Conservation (phyloP, 2,329 filamentous ascomycete genomes). For the Stachybotrys echinatus region DNA sequence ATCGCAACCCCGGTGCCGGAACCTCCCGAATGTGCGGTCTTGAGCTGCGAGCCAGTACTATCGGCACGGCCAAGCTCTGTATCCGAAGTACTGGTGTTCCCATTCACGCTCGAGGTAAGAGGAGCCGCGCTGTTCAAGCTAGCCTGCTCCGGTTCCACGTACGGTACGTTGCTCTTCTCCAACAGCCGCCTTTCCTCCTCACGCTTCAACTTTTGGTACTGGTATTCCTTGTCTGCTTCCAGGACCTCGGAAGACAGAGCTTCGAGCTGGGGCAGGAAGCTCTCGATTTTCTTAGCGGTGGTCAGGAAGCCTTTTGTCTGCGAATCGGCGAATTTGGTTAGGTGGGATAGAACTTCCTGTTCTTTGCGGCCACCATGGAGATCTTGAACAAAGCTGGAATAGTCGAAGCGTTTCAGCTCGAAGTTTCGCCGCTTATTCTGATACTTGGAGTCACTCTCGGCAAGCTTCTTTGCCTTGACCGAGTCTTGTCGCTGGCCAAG, state of each 20-base stretch:
- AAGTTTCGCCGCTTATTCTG: conserved; percentile 91
- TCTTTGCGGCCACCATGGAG: conserved; percentile 98
- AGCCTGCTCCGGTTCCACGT: conserved; percentile 62
- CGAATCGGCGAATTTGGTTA: conserved; percentile 89
- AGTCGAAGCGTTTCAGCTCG: conserved; percentile 96
- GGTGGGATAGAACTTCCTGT: conserved; percentile 88
- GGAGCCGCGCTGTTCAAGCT: conserved; percentile 31
- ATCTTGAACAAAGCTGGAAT: conserved; percentile 98
- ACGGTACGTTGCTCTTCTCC: conserved; percentile 78
- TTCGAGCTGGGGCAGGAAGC: conserved; percentile 81
- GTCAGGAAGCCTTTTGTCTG: conserved; percentile 80
- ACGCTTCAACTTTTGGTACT: conserved; percentile 88
- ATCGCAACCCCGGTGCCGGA: conserved; percentile 23
- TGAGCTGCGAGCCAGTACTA: conserved; percentile 66
- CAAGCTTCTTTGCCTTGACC: conserved; percentile 93
- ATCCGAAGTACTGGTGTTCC: conserved; percentile 49
- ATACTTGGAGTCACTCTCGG: conserved; percentile 93
- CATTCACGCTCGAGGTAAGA: conserved; percentile 31
- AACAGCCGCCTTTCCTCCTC: conserved; percentile 89
- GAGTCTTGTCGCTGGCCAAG: conserved; percentile 95
- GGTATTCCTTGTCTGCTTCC: conserved; percentile 92
- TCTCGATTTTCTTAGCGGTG: conserved; percentile 82
- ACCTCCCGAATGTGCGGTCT: conserved; percentile 42
- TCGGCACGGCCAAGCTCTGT: conserved; percentile 67
- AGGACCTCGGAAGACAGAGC: conserved; percentile 85